phyloP scores from a whole-genome alignment of 306 rosid species.

The Oemleria cerasiformis region DNA sequence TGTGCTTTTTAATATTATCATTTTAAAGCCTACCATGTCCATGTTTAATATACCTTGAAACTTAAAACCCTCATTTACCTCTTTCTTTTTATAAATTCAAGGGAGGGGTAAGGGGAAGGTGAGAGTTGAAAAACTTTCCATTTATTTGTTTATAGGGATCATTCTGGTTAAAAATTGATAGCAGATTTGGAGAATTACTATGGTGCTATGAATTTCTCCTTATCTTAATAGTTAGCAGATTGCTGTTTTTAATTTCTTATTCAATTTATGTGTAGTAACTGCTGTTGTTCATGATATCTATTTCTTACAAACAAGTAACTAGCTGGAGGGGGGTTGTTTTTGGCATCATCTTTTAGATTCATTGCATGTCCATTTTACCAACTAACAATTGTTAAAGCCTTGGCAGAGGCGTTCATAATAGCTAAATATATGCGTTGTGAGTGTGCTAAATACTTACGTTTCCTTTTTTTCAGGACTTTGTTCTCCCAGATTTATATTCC shows the following conservation, averaged over 20 bases:
- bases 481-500: constrained; percentile 53
- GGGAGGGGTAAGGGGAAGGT: background rate
- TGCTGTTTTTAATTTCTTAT: background rate
- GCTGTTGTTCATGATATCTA: background rate
- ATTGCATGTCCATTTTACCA: background rate
- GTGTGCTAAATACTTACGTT: background rate
- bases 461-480: constrained; percentile 52
- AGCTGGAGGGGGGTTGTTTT: background rate
- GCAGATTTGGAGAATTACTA: no score
- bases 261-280: background rate
- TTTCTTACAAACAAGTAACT: background rate
- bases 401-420: background rate
- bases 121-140: background rate
- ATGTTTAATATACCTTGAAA: background rate
- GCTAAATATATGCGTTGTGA: background rate
- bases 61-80: background rate
- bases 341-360: background rate
- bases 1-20: background rate
- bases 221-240: no score
- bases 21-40: background rate
- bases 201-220: background rate
- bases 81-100: background rate
- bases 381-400: background rate
- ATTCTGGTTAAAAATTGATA: background rate
- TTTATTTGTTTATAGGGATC: background rate